Base-by-base conservation (phyloP, 2,329 filamentous ascomycete genomes). In the Hortaea werneckii region DNA sequence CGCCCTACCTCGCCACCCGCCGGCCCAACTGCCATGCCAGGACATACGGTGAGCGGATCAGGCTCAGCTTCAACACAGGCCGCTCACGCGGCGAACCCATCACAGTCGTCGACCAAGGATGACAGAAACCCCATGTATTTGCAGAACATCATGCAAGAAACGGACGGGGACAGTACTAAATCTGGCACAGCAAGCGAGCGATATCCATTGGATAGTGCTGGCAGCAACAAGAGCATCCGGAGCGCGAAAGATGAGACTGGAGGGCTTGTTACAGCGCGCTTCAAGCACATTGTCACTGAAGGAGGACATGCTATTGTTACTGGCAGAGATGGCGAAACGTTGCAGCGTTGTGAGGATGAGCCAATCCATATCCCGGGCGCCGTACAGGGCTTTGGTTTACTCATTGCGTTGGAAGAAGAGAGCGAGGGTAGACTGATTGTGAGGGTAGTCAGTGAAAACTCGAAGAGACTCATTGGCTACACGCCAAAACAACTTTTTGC, bases 281-380 rank as follows among this genome's bases (percentile, higher is more conserved):
- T 94, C 66, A 84, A 82, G 54, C 86, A 95, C 59, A 72, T 85
- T 4, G 69, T 83, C 27, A 88, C 85, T 0, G 79, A 85, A 2
- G 83, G 80, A 11, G 87, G 87, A 0, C 87, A 95, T 66, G 80
- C 83, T 27, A 77, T 94, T 29, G 85, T 94, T 44, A 92, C 86
- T 1, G 87, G 87, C 5, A 76, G 83, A 45, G 80, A 87, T 44
- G 82, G 80, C 1, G 75, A 79, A 1, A 78, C 75, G 1, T 67
- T 92, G 39, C 85, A 94, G 60, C 77, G 80, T 43, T 95, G 88
- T 59, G 88, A 95, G 63, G 88, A 95, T 58, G 88, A 95, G 58
- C 87, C 88, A 0, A 94, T 95, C 27, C 87, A 90, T 53, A 83
- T 87, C 1, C 88, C 88, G 1, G 87, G 87, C 30, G 85, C 85